Percentiles rank a stretch among this genome's conserved stretches.
Conservation (phyloP, 345 rosid species). For the Rhizophora mangle region DNA sequence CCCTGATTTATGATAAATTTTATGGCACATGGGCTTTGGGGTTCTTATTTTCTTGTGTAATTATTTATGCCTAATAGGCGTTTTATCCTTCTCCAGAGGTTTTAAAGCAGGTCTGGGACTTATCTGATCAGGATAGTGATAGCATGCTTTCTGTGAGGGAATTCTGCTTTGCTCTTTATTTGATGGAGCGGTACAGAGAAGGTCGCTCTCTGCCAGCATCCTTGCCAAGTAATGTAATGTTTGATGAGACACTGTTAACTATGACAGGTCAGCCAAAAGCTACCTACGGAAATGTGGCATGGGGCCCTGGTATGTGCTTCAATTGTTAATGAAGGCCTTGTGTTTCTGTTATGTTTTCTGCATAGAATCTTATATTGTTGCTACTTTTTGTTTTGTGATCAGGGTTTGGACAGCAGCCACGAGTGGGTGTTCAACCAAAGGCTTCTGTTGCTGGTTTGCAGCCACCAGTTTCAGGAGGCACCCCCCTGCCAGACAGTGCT, state of each 20-base stretch:
- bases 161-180: slow-evolving; percentile 88
- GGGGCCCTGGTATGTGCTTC: slow-evolving; percentile 69
- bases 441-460: slow-evolving; percentile 57
- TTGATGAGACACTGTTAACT: slow-evolving; percentile 80
- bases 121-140: slow-evolving; percentile 96
- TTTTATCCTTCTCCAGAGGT: slow-evolving; percentile 52
- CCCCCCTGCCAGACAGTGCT: slow-evolving; percentile 41
- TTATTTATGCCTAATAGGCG: slow-evolving; percentile 1
- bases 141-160: slow-evolving; percentile 99
- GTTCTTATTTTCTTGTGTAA: background rate
- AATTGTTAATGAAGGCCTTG: slow-evolving; percentile 17
- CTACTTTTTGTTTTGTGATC: slow-evolving; percentile 13
- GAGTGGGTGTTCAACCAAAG: slow-evolving; percentile 49
- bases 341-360: slow-evolving; percentile 18
- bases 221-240: slow-evolving; percentile 78
- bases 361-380: slow-evolving; percentile 22
- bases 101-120: slow-evolving; percentile 95
- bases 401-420: slow-evolving; percentile 74
- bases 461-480: slow-evolving; percentile 57
- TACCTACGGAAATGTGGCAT: slow-evolving; percentile 62
- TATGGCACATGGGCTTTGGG: background rate
- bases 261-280: slow-evolving; percentile 73
- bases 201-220: slow-evolving; percentile 81
- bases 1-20: background rate
- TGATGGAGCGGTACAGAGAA: slow-evolving; percentile 96